A percentile compares a stretch with the other conserved stretches of the same genome.
phyloP scores from a whole-genome alignment of 2,329 filamentous ascomycete genomes.

The Xylaria sp. region DNA sequence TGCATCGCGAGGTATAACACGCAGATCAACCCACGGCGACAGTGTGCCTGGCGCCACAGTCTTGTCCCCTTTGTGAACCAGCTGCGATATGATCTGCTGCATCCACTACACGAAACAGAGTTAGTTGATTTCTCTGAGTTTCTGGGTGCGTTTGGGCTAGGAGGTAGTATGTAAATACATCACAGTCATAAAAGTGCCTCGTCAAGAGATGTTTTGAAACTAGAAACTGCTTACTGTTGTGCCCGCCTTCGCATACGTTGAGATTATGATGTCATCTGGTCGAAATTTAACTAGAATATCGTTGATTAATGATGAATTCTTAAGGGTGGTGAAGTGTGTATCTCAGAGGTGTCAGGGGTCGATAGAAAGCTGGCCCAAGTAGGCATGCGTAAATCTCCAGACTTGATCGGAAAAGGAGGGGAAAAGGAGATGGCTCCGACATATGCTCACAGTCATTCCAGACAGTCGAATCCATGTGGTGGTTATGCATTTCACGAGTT shows the following conservation, averaged over 20 bases:
- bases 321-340: neutral
- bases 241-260: neutral
- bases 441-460: conserved; percentile 4
- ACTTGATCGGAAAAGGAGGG: neutral
- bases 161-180: too few species aligned
- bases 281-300: neutral
- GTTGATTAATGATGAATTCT: neutral
- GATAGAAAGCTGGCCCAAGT: too few species aligned
- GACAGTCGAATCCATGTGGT: neutral
- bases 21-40: neutral
- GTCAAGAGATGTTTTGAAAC: neutral
- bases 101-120: neutral
- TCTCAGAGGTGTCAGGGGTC: neutral
- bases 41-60: neutral
- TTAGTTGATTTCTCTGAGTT: neutral
- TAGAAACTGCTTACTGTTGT: neutral
- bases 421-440: neutral
- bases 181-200: neutral
- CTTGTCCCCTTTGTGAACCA: neutral
- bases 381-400: too few species aligned
- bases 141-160: neutral
- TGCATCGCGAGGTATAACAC: conserved; percentile 2
- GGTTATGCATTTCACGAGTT: neutral
- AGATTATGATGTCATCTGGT: neutral
- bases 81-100: neutral